phyloP scores from a whole-genome alignment of 257 asterid genomes.

The Solanum etuberosum region DNA sequence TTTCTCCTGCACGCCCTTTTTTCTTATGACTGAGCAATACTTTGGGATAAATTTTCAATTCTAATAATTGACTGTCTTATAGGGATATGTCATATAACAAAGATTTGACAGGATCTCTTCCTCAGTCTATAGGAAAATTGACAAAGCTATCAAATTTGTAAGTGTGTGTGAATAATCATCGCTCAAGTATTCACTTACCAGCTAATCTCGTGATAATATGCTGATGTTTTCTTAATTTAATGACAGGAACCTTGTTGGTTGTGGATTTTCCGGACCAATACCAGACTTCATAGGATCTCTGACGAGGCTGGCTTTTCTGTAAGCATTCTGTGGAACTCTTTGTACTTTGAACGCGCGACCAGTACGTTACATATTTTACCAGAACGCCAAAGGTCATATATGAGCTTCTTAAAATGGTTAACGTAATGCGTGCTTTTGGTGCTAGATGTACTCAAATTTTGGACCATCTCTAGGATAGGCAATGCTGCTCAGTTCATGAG shows the following conservation, averaged over 20 bases:
- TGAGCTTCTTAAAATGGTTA: background rate
- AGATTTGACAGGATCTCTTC: conserved; percentile 58
- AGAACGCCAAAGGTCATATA: background rate
- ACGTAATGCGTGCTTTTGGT: background rate
- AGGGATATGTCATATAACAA: conserved; percentile 86
- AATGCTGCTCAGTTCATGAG: background rate
- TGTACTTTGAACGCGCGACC: background rate
- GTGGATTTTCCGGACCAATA: conserved; percentile 63
- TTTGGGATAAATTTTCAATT: background rate
- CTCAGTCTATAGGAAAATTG: conserved; percentile 41
- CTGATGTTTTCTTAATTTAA: background rate
- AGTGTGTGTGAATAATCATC: conserved; percentile 15
- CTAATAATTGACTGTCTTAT: background rate
- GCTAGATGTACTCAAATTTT: background rate
- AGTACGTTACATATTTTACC: background rate
- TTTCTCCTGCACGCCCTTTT: background rate
- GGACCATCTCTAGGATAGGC: background rate
- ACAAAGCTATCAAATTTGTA: conserved; percentile 57
- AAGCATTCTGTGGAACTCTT: conserved; percentile 18
- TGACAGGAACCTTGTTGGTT: conserved; percentile 63
- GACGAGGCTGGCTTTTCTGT: conserved; percentile 44
- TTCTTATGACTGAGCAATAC: background rate
- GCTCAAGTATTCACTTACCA: background rate
- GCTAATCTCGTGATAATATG: background rate
- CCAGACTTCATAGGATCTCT: conserved; percentile 69